Evolutionary conservation across 1,139 yeast species (phyloP).

Genomic region (Suhomyces anneliseae): DNA sequence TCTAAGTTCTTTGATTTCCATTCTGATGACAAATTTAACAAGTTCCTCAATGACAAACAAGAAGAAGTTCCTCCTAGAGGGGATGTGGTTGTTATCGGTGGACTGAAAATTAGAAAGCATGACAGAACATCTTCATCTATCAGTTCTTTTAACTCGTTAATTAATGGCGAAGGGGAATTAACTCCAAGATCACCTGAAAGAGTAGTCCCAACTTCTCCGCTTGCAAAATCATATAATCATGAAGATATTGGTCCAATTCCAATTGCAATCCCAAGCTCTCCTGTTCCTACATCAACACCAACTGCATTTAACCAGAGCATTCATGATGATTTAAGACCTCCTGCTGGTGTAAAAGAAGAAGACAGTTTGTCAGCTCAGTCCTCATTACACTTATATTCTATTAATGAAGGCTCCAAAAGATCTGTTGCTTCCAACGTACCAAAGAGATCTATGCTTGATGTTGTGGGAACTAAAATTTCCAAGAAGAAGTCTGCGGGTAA

Average conservation of each 20-base stretch:
- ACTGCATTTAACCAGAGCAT: slow-evolving; percentile 4
- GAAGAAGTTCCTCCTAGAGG: slow-evolving; percentile 40
- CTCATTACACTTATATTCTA: slow-evolving; percentile 10
- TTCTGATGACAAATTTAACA: slow-evolving; percentile 20
- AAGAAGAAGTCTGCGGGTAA: neutral
- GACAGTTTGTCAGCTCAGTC: slow-evolving; percentile 8
- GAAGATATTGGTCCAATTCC: neutral
- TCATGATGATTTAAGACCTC: slow-evolving; percentile 4
- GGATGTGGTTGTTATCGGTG: slow-evolving; percentile 27
- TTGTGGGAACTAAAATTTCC: slow-evolving; percentile 5
- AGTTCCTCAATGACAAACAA: slow-evolving; percentile 29
- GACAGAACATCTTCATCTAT: slow-evolving; percentile 26
- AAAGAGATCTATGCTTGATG: slow-evolving; percentile 20
- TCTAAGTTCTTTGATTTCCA: slow-evolving; percentile 17
- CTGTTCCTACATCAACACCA: slow-evolving; percentile 9
- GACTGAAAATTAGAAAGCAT: slow-evolving; percentile 24
- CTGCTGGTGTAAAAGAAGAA: slow-evolving; percentile 1
- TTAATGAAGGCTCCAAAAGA: slow-evolving; percentile 9
- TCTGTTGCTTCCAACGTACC: slow-evolving; percentile 1
- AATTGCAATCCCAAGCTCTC: neutral
- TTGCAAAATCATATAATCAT: no score
- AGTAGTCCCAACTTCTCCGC: slow-evolving; percentile 6
- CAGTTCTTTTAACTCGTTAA: slow-evolving; percentile 23
- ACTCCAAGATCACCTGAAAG: slow-evolving; percentile 5
- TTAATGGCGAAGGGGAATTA: slow-evolving; percentile 8